Evolutionary conservation across 2,329 filamentous ascomycete genomes (phyloP), one percentile per base, ranked within the genome.

Genomic region (Fusarium bactridioides): DNA sequence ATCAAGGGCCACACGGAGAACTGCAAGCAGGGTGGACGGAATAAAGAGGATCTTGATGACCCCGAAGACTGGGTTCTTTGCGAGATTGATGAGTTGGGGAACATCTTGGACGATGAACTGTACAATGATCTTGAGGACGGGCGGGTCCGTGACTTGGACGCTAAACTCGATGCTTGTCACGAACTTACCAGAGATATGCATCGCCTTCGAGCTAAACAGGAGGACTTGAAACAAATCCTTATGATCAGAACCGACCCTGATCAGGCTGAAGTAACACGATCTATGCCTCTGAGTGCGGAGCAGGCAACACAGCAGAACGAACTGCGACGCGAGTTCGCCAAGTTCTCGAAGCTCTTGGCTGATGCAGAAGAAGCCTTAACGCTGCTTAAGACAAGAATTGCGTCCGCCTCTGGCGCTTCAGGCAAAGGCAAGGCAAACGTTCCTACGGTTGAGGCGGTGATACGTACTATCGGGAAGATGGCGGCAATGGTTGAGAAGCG

Each of bases 381-480:
- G 10, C 80, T 97, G 53, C 88, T 98, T 33, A 93, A 93, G 77
- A 92, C 94, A 6, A 93, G 91, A 75, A 86, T 98, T 23, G 91
- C 92, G 2, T 83, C 88, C 3, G 86, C 86, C 12, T 87, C 86
- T 23, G 84, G 84, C 54, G 79, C 84, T 6, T 83, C 84, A 45
- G 87, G 84, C 73, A 87, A 82, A 63, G 82, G 82, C 10, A 80
- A 78, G 27, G 78, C 81, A 16, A 85, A 87, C 56, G 88, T 91
- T 9, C 96, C 96, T 0, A 98, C 95, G 0, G 93, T 98, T 15
- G 96, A 98, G 76, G 94, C 94, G 1, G 93, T 99, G 25, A 92
- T 95, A 74, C 93, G 93, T 67, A 99, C 96, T 2, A 97, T 99
- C 73, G 86, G 87, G 64, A 97, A 96, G 79, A 95, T 99, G 92